Percentiles rank a stretch among this genome's conserved stretches.
These are phyloP conservation scores for Elongisporangium undulatum DNA, from an alignment of 352 stramenopile species.

Conservation along the genomic window DNA sequence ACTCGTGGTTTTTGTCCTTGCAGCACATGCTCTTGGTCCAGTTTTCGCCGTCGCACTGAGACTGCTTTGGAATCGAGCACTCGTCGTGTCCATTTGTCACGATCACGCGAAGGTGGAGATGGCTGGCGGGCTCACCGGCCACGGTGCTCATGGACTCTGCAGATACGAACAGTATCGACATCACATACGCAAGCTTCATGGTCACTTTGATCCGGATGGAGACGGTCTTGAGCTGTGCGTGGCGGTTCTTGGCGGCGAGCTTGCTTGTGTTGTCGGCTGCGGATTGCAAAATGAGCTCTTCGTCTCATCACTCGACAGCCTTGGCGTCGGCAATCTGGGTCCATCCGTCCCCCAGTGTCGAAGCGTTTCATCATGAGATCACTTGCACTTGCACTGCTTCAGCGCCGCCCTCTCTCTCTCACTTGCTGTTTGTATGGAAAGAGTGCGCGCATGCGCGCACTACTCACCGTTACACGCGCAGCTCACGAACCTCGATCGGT, in stretches of 20 bases:
- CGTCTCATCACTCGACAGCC: background rate
- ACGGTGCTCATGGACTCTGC: background rate
- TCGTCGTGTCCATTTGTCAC: background rate
- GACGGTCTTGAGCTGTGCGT: background rate
- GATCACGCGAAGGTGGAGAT: background rate
- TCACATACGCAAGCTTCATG: background rate
- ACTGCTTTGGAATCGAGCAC: constrained; percentile 1
- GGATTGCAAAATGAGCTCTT: background rate
- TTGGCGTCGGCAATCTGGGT: background rate
- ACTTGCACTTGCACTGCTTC: background rate
- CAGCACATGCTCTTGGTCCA: constrained; percentile 6
- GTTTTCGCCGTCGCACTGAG: constrained; percentile 5
- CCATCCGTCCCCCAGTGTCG: background rate
- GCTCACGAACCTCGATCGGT: background rate
- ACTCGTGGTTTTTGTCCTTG: background rate
- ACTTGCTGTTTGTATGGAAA: background rate
- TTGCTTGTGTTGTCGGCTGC: background rate
- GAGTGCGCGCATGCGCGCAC: background rate
- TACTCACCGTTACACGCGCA: background rate
- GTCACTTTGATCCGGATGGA: background rate
- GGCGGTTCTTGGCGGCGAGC: background rate
- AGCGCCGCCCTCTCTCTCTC: background rate
- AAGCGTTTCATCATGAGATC: background rate
- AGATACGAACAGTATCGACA: background rate
- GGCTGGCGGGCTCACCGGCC: background rate